A percentile compares a stretch with the other conserved stretches of the same genome.
These are phyloP conservation scores for Jackrogersella minutella DNA, from an alignment of 495 filamentous ascomycete species.

Conservation along the genomic window DNA sequence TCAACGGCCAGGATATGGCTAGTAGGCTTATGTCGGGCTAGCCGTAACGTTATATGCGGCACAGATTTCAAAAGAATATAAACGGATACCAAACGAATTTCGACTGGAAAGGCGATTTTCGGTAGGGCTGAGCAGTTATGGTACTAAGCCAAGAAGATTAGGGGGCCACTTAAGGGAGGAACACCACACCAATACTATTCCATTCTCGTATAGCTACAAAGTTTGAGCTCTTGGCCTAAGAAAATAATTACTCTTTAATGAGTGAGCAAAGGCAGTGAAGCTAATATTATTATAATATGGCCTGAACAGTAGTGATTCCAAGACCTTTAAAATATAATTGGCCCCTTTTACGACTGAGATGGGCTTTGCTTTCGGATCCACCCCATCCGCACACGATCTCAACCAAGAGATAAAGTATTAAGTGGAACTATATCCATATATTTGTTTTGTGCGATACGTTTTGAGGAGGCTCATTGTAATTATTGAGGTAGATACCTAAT, in stretches of 20 bases:
- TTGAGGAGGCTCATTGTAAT: not conserved
- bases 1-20: no score
- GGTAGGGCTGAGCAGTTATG: constrained; percentile 2
- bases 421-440: not conserved
- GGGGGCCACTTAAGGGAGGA: not conserved
- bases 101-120: not conserved
- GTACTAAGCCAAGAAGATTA: no score
- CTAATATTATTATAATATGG: not conserved
- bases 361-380: no score
- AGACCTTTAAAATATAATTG: no score
- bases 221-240: no score
- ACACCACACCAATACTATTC: not conserved
- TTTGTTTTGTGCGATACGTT: not conserved
- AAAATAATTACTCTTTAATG: no score
- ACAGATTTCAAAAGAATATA: not conserved
- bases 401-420: no score
- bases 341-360: not conserved
- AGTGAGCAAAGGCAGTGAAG: no score
- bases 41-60: no score
- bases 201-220: not conserved
- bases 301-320: not conserved
- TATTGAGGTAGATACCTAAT: no score
- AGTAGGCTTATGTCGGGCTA: no score
- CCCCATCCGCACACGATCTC: no score
- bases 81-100: not conserved